A percentile compares a stretch with the other conserved stretches of the same genome.
Evolutionary conservation across 176 grass and related monocot genomes (phyloP).

Genomic region (Urochloa ruziziensis): DNA sequence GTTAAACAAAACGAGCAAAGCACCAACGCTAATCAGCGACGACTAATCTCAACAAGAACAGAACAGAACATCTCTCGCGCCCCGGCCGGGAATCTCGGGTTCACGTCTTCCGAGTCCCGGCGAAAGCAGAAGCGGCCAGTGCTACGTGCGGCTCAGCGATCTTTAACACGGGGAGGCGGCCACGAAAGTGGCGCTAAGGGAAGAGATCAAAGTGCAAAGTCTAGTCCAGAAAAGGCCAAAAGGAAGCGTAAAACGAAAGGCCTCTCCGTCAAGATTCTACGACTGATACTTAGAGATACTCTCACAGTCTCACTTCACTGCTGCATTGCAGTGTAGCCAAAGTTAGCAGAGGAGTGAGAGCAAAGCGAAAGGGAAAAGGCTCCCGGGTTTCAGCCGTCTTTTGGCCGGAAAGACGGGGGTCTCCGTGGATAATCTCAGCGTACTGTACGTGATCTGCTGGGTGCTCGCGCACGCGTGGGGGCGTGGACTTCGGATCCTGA

Average conservation of each 20-base stretch:
- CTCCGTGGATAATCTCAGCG: neutral
- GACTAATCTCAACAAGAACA: neutral
- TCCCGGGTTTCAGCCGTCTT: constrained; percentile 38
- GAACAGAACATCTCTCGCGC: neutral
- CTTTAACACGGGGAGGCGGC: neutral
- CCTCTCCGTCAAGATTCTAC: neutral
- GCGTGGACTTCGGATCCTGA: constrained; percentile 10
- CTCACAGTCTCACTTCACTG: neutral
- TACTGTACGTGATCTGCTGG: neutral
- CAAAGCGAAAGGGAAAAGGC: neutral
- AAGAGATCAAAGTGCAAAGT: constrained; percentile 16
- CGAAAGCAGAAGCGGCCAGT: neutral
- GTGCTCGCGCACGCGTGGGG: neutral
- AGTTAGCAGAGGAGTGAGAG: neutral
- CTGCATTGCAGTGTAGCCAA: constrained; percentile 17
- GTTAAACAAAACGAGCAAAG: neutral
- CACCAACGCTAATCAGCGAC: neutral
- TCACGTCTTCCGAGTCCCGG: constrained; percentile 19
- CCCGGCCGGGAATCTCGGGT: constrained; percentile 28
- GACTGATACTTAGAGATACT: neutral
- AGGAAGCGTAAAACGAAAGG: constrained; percentile 24
- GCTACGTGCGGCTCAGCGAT: neutral
- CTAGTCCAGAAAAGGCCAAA: neutral
- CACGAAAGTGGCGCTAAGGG: neutral
- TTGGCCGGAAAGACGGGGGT: constrained; percentile 7